A percentile compares a stretch with the other conserved stretches of the same genome.
phyloP scores from a whole-genome alignment of 257 asterid genomes.

The Nicotiana attenuata region DNA sequence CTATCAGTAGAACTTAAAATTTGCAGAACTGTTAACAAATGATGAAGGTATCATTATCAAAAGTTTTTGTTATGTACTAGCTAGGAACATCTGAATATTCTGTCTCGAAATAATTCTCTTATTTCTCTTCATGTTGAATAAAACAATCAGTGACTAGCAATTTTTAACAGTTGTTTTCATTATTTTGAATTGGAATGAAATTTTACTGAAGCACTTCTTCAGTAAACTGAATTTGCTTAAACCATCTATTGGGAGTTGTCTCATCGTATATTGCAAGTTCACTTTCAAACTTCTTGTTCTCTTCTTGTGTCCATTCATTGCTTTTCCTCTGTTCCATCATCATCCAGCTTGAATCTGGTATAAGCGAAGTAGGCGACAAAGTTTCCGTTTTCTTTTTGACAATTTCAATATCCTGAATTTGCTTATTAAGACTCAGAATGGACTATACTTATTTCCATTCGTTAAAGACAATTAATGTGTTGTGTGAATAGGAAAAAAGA shows the following conservation, averaged over 20 bases:
- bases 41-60: no score
- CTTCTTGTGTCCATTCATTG: slow-evolving; percentile 60
- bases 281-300: slow-evolving; percentile 65
- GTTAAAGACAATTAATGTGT: neutral
- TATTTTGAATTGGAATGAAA: neutral
- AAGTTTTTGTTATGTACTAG: no score
- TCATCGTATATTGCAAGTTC: slow-evolving; percentile 66
- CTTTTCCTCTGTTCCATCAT: slow-evolving; percentile 24
- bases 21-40: no score
- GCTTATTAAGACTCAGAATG: neutral
- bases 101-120: neutral
- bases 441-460: no score
- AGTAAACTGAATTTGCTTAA: no score
- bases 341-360: slow-evolving; percentile 29
- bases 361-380: slow-evolving; percentile 28
- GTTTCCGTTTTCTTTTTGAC: slow-evolving; percentile 34
- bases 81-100: neutral
- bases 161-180: neutral
- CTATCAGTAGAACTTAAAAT: no score
- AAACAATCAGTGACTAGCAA: neutral
- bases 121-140: neutral
- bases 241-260: slow-evolving; percentile 63
- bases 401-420: no score
- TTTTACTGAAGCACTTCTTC: neutral
- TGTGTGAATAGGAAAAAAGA: neutral